Base-by-base conservation (phyloP, 1,139 yeast species). In the Magnusiomyces starmeri region DNA sequence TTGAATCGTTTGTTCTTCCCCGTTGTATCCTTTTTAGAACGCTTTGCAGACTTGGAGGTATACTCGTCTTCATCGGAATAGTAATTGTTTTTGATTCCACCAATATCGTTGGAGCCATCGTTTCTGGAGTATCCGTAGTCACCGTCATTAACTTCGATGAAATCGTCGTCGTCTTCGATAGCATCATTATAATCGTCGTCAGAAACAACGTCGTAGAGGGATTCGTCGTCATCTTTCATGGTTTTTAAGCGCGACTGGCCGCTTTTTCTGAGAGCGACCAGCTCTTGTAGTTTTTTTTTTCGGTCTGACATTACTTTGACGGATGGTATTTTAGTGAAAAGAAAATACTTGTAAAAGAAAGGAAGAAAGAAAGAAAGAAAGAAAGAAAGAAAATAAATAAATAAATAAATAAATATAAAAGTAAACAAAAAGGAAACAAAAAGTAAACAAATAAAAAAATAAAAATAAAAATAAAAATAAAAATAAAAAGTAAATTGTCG, bases 21-120 rank as follows among this genome's bases (percentile, higher is more conserved):
- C n/a, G n/a, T n/a, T n/a, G n/a, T n/a, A n/a, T n/a, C n/a, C n/a
- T n/a, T n/a, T n/a, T n/a, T n/a, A 10, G 37, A 32, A n/a, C 49
- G 41, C 44, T 54, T 45, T 29, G 39, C 35, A 26, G 9, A 34
- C 35, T 14, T n/a, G 12, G 4, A n/a, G 20, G 6, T 21, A 16
- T 18, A 76, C 75, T 70, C 65, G 2, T 70, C 66, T 48, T 70
- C 66, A 2, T 61, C 56, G 20, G 67, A 50, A 25, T 49, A 49
- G 46, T 54, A 43, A 27, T 47, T 43, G 37, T 48, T 46, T 14
- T 45, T 42, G 2, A 43, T 20, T 39, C 52, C 54, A 14, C 56
- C 56, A 6, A 53, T 49, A 29, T 53, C 56, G 29, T 54, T 51
- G 22, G 52, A 51, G 4, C 54, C 54, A 18, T 54, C 53, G 21